These are phyloP conservation scores for Boletus patriciae DNA, from an alignment of 768 basidiomycete genomes.

Conservation along the genomic window DNA sequence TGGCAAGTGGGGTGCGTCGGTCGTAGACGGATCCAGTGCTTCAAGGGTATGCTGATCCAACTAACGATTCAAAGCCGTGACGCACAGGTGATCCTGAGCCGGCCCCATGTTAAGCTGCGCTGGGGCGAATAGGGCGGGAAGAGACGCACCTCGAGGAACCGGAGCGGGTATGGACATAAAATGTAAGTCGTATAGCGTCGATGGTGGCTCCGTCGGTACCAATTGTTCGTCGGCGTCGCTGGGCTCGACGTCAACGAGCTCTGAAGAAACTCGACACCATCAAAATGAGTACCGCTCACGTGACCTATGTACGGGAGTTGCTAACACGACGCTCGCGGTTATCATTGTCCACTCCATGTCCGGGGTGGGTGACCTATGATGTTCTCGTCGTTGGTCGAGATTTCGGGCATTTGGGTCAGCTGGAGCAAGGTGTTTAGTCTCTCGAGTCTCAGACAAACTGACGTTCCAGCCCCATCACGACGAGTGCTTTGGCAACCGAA, in stretches of 20 bases:
- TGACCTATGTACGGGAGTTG: slow-evolving; percentile 11
- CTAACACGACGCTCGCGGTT: slow-evolving; percentile 2
- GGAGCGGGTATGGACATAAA: not conserved
- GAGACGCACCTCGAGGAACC: slow-evolving; percentile 15
- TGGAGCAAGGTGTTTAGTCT: not conserved
- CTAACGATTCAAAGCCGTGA: not conserved
- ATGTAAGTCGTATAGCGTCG: not conserved
- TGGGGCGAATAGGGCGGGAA: not conserved
- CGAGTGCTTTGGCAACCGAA: slow-evolving; percentile 19
- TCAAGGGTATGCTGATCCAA: slow-evolving; percentile 5
- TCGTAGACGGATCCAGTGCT: slow-evolving; percentile 3
- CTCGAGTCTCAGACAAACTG: not conserved
- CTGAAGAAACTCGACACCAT: slow-evolving; percentile 6
- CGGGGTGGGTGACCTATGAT: not conserved
- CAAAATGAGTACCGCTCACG: slow-evolving; percentile 21
- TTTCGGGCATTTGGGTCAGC: not conserved
- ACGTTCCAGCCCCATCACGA: slow-evolving; percentile 11
- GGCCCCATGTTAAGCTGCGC: not conserved
- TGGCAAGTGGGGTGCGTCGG: slow-evolving; percentile 1
- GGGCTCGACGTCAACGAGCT: slow-evolving; percentile 8
- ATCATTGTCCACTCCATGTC: not conserved
- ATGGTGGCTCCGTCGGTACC: not conserved
- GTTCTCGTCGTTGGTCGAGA: not conserved
- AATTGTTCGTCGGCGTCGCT: slow-evolving; percentile 3
- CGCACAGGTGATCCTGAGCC: slow-evolving; percentile 2